These are phyloP conservation scores for Clarireedia sp. DNA, from an alignment of 2,329 filamentous ascomycete species.

Conservation along the genomic window DNA sequence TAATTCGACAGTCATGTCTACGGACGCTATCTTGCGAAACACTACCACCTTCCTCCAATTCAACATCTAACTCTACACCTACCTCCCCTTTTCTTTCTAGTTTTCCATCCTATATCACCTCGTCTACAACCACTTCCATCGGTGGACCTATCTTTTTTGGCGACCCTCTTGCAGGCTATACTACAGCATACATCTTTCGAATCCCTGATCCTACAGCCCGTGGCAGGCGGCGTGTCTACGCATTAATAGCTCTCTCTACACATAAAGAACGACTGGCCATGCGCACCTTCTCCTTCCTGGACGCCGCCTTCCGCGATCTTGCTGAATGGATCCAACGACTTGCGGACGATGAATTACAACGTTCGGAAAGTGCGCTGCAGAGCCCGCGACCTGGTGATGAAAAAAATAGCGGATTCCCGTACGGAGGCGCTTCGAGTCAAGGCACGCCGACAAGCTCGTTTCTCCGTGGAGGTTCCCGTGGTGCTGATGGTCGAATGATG, in stretches of 20 bases:
- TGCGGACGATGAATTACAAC: conserved; percentile 55
- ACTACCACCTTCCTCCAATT: conserved; percentile 40
- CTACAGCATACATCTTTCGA: conserved; percentile 63
- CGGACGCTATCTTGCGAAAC: conserved; percentile 61
- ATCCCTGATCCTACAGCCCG: conserved; percentile 61
- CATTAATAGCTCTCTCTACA: conserved; percentile 57
- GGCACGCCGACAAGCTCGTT: conserved; percentile 22
- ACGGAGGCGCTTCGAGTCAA: conserved; percentile 19
- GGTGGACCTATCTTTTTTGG: conserved; percentile 64
- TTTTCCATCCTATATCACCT: conserved; percentile 27
- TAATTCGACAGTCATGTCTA: conserved; percentile 57
- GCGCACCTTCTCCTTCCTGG: conserved; percentile 57
- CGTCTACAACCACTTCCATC: conserved; percentile 42
- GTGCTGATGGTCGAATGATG: conserved; percentile 20
- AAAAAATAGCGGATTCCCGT: conserved; percentile 13
- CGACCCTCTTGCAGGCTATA: conserved; percentile 56
- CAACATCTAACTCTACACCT: conserved; percentile 32
- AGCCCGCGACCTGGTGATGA: conserved; percentile 5
- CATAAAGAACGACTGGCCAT: conserved; percentile 58
- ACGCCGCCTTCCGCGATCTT: conserved; percentile 54
- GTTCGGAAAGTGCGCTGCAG: conserved; percentile 14
- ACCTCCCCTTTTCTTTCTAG: conserved; percentile 35
- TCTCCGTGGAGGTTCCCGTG: conserved; percentile 23
- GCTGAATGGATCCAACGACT: conserved; percentile 59
- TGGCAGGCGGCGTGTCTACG: conserved; percentile 61